phyloP scores from a whole-genome alignment of 2,329 filamentous ascomycete species.

The Stagonosporopsis chrysanthemi region DNA sequence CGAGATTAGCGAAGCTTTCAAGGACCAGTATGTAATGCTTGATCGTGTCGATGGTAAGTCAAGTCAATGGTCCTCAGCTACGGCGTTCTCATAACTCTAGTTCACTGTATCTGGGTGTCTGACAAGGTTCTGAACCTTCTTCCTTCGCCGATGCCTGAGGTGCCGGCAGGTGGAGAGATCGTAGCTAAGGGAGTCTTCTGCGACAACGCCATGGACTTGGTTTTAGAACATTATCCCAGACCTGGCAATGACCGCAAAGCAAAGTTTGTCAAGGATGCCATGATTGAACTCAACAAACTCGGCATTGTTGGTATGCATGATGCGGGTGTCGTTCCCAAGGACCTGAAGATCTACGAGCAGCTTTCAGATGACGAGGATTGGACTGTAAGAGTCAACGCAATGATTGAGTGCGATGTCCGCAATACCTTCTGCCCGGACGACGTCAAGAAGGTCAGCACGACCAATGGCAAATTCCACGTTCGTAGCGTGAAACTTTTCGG shows the following conservation, averaged over 20 bases:
- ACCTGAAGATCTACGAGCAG: conserved; percentile 63
- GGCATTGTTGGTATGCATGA: conserved; percentile 75
- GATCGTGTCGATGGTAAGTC: conserved; percentile 66
- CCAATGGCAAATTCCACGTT: conserved; percentile 62
- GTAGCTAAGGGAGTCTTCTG: conserved; percentile 74
- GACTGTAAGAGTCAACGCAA: conserved; percentile 71
- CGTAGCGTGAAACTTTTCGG: conserved; percentile 74
- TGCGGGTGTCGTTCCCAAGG: conserved; percentile 66
- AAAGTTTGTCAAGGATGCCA: conserved; percentile 65
- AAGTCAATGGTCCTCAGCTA: not conserved
- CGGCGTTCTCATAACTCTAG: not conserved
- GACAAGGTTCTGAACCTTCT: conserved; percentile 68
- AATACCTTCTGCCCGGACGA: conserved; percentile 69
- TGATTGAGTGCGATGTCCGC: conserved; percentile 70
- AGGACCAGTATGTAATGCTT: conserved; percentile 70
- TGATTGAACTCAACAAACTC: conserved; percentile 67
- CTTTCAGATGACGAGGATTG: conserved; percentile 62
- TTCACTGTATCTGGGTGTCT: conserved; percentile 75
- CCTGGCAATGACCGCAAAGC: conserved; percentile 62
- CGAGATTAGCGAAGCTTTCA: conserved; percentile 60
- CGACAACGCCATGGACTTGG: conserved; percentile 74
- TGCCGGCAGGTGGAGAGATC: conserved; percentile 69
- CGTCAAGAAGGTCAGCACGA: conserved; percentile 54
- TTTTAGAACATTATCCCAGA: conserved; percentile 65
- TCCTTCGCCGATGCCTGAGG: conserved; percentile 55